Evolutionary conservation across 495 filamentous ascomycete species (phyloP).

Genomic region (Tuber melanosporum): DNA sequence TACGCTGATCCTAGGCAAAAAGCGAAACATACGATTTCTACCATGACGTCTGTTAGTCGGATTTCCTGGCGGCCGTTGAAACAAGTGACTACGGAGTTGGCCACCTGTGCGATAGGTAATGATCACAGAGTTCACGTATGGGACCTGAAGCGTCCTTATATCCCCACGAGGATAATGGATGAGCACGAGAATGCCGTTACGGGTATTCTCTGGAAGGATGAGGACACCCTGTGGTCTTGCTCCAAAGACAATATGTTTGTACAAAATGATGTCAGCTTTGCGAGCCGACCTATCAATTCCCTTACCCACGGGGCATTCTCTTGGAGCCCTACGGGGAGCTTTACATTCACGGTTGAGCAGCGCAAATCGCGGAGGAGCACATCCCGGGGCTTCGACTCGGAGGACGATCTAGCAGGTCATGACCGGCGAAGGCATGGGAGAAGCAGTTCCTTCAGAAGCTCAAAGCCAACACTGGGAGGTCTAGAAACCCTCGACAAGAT

Average conservation of each 20-base stretch:
- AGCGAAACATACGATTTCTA: conserved; percentile 55
- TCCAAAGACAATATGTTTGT: conserved; percentile 75
- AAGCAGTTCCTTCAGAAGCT: conserved; percentile 33
- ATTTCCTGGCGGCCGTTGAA: conserved; percentile 80
- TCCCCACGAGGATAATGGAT: conserved; percentile 81
- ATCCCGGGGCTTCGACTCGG: conserved; percentile 28
- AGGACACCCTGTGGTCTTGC: conserved; percentile 86
- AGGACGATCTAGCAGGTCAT: conserved; percentile 35
- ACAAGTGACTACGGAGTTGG: conserved; percentile 52
- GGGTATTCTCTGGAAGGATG: conserved; percentile 82
- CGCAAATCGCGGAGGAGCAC: conserved; percentile 22
- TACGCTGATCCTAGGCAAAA: conserved; percentile 77
- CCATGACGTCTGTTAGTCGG: conserved; percentile 60
- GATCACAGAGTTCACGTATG: conserved; percentile 74
- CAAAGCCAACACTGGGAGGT: conserved; percentile 21
- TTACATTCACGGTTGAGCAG: conserved; percentile 36
- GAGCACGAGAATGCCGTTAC: conserved; percentile 63
- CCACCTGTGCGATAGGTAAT: conserved; percentile 60
- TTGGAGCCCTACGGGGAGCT: conserved; percentile 35
- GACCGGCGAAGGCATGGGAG: conserved; percentile 27
- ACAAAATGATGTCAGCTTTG: conserved; percentile 81
- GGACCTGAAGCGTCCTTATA: conserved; percentile 80
- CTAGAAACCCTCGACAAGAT: conserved; percentile 31
- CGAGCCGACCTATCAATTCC: conserved; percentile 67
- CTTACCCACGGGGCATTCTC: conserved; percentile 60